phyloP scores from a whole-genome alignment of 805 yeast species.

The Yarrowia sp. region DNA sequence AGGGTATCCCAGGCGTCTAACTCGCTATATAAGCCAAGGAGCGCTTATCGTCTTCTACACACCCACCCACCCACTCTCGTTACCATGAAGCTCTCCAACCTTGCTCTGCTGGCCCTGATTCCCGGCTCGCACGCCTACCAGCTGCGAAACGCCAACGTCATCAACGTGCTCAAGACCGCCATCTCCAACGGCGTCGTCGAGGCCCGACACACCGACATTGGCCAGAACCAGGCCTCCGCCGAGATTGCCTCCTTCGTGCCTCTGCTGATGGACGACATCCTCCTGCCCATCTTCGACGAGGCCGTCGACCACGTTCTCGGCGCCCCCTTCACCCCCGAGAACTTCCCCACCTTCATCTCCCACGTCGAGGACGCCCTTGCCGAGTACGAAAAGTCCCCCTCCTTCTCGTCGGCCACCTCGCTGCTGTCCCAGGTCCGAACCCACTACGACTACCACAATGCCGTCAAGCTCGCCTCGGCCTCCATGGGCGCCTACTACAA shows the following conservation, averaged over 20 bases:
- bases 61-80: neutral
- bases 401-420: constrained; percentile 4
- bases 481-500: neutral
- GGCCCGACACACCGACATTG: neutral
- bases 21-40: neutral
- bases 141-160: neutral
- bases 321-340: neutral
- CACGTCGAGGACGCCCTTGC: constrained; percentile 3
- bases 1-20: too few species aligned
- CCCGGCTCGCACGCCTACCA: neutral
- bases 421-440: constrained; percentile 21
- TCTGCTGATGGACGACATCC: constrained; percentile 18
- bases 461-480: constrained; percentile 11
- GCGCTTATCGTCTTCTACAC: neutral
- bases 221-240: neutral
- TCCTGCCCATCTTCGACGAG: constrained; percentile 9
- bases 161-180: constrained; percentile 18
- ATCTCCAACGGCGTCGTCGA: constrained; percentile 27
- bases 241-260: constrained; percentile 21
- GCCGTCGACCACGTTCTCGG: neutral
- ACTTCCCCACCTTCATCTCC: constrained; percentile 8
- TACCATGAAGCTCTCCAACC: constrained; percentile 22
- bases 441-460: constrained; percentile 32
- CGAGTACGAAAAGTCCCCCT: neutral
- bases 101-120: neutral